Conservation (phyloP, 2,329 filamentous ascomycete genomes). For the Hypoxylon sp. region DNA sequence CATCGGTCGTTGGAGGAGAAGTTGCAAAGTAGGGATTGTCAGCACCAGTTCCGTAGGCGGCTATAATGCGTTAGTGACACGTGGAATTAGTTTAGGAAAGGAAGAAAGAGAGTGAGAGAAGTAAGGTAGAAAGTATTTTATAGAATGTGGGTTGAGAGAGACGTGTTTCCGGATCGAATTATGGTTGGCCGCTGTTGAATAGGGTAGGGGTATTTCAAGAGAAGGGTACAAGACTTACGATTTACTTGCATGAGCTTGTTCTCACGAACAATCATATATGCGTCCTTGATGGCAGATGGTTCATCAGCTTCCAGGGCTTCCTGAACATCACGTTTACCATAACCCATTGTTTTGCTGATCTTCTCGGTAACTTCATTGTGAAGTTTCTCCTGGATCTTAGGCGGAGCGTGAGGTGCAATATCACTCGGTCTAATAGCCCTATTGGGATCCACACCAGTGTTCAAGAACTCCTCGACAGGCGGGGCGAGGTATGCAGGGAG, state of each 20-base stretch:
- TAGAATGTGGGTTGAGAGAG: not conserved
- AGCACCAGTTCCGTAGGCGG: constrained; percentile 61
- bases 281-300: constrained; percentile 98
- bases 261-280: constrained; percentile 97
- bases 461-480: constrained; percentile 91
- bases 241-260: constrained; percentile 98
- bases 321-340: constrained; percentile 93
- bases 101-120: not conserved
- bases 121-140: not conserved
- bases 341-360: constrained; percentile 98
- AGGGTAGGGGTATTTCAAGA: constrained; percentile 1
- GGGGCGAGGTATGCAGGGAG: constrained; percentile 89
- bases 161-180: not conserved
- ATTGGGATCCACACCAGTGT: constrained; percentile 93
- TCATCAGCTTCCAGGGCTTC: constrained; percentile 93
- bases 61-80: constrained; percentile 57
- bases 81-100: not conserved
- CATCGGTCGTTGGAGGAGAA: constrained; percentile 64
- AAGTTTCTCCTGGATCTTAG: constrained; percentile 87
- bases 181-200: not conserved
- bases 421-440: constrained; percentile 89
- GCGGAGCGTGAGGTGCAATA: constrained; percentile 83
- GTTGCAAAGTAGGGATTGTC: constrained; percentile 62
- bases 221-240: constrained; percentile 72
- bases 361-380: constrained; percentile 95